Evolutionary conservation across 2,329 filamentous ascomycete species (phyloP), one percentile per base, ranked within the genome.

Genomic region (Ophiocordyceps camponoti-rufipedis): DNA sequence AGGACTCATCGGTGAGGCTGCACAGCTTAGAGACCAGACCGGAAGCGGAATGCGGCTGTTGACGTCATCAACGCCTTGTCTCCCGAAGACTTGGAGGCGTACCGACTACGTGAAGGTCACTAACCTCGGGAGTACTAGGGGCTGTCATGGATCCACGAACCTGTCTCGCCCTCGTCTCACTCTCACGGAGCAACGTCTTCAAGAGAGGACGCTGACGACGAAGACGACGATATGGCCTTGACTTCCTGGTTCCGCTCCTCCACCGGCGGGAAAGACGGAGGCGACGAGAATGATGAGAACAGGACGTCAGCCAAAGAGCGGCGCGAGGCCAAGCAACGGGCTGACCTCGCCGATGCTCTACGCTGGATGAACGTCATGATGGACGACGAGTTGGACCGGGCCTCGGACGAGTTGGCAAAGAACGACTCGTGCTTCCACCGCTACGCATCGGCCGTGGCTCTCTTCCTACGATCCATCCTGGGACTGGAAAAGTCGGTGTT

Each of bases 401-500:
- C 91, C 6, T 85, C 93, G 63, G 69, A 70, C 48, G 76, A 78
- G 40, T 70, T 94, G 33, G 72, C 74, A 44, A 74, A 80, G 52
- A 80, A 83, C 41, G 72, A 74, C 52, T 94, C 88, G 6, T 76
- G 85, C n/a, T 96, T 93, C 58, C 91, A 98, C 62, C 69, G 82
- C 66, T 71, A 96, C 32, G 88, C 87, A 29, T 71, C 80, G 52
- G 82, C 85, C 45, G 79, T 94, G 32, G 79, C 87, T 18, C 78
- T 77, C 41, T 96, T 96, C 59, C 80, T 96, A 62, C 74, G 80
- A 53, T 87, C 88, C 16, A 81, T 91, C 2, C 67, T 96, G 1
- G 88, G 88, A 2, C 91, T 94, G 55, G 91, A 96, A 63, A 88
- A 93, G 61, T 80, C 91, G 4, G 72, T 93, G 52, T 91, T 96